Conservation (phyloP, 768 basidiomycete genomes). For the Leccinum fibrillosum region DNA sequence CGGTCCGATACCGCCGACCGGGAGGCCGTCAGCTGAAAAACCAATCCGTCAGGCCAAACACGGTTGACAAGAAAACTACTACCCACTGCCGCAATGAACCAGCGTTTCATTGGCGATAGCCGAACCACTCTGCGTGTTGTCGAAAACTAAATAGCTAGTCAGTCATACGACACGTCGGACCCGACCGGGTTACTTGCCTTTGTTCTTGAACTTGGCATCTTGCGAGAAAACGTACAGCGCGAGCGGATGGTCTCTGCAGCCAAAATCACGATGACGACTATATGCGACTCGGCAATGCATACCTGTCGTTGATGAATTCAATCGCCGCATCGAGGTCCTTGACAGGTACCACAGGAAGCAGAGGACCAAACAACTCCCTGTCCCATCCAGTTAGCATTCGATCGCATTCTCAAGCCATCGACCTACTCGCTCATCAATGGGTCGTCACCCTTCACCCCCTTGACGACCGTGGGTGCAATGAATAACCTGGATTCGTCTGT, state of each 20-base stretch:
- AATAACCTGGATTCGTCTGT: constrained; percentile 54
- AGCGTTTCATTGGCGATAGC: constrained; percentile 70
- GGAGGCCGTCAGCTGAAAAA: constrained; percentile 52
- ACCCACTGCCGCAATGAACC: constrained; percentile 55
- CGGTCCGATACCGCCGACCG: constrained; percentile 71
- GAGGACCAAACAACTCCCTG: constrained; percentile 84
- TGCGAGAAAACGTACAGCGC: constrained; percentile 75
- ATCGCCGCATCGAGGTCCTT: constrained; percentile 69
- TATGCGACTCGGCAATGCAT: constrained; percentile 10
- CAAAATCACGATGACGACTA: neutral
- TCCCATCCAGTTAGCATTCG: neutral
- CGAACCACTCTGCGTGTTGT: constrained; percentile 69
- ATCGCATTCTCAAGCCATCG: neutral
- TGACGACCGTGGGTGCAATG: constrained; percentile 74
- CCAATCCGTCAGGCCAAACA: neutral
- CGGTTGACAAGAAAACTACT: neutral
- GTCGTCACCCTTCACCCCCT: constrained; percentile 59
- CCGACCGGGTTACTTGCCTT: constrained; percentile 41
- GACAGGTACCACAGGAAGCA: constrained; percentile 73
- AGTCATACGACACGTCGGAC: neutral
- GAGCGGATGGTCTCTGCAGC: constrained; percentile 64
- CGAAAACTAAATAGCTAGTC: constrained; percentile 47
- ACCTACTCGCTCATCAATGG: constrained; percentile 75
- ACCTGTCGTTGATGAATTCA: constrained; percentile 62
- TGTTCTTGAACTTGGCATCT: constrained; percentile 55